These are phyloP conservation scores for Fragilaria crotonensis DNA, from an alignment of 108 stramenopile species.

Conservation along the genomic window DNA sequence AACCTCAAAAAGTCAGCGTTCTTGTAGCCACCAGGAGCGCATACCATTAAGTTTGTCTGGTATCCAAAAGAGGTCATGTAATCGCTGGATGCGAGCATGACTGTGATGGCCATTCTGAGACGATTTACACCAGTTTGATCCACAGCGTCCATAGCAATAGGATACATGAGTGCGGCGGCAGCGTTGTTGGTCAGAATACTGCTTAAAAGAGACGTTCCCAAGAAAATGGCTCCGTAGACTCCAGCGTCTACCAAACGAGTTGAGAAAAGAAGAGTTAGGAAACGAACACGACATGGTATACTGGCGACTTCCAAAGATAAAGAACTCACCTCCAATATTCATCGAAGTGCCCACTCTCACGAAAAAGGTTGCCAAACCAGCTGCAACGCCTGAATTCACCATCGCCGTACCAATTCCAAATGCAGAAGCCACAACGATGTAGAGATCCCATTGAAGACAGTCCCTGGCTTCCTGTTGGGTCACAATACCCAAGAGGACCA, in stretches of 20 bases:
- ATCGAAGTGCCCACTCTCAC: conserved; percentile 41
- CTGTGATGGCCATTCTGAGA: conserved; percentile 50
- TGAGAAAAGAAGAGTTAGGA: background rate
- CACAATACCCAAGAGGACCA: conserved; percentile 67
- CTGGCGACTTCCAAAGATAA: no score
- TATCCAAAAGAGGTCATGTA: conserved; percentile 83
- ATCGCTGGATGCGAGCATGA: conserved; percentile 82
- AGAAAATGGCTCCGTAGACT: conserved; percentile 66
- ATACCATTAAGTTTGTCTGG: conserved; percentile 73
- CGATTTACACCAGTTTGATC: conserved; percentile 48
- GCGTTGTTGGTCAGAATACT: conserved; percentile 84
- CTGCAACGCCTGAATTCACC: conserved; percentile 76
- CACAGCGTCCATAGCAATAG: conserved; percentile 79
- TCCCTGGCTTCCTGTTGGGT: conserved; percentile 78
- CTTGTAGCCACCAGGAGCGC: conserved; percentile 84
- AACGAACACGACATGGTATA: background rate
- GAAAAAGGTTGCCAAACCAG: conserved; percentile 47
- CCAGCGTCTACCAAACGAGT: conserved; percentile 36
- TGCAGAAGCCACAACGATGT: conserved; percentile 66
- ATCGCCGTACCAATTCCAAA: conserved; percentile 78
- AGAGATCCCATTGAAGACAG: conserved; percentile 78
- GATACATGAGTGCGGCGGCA: conserved; percentile 79
- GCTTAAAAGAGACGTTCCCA: conserved; percentile 79
- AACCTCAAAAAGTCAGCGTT: conserved; percentile 61
- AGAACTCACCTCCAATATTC: conserved; percentile 48